Evolutionary conservation across 83 land plant genomes (phyloP).

Genomic region (Thuja plicata): DNA sequence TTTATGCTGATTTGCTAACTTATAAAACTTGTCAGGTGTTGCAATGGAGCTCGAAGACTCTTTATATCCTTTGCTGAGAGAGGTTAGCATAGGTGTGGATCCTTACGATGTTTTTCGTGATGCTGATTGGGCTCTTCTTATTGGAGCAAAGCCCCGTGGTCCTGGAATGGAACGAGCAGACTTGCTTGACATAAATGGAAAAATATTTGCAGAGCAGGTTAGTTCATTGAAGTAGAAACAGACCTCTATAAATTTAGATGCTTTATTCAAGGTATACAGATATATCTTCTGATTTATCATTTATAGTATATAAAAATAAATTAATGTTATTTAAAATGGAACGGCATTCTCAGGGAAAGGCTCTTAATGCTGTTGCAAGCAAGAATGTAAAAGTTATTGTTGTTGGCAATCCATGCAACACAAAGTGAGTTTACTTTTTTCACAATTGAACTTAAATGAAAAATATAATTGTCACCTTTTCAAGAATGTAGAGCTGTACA

Average conservation of each 20-base stretch:
- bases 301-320: not conserved
- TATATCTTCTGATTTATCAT: not conserved
- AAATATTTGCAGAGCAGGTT: constrained; percentile 96
- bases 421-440: constrained; percentile 62
- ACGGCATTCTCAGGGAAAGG: constrained; percentile 63
- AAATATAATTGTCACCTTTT: not conserved
- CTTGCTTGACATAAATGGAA: constrained; percentile 89
- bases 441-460: not conserved
- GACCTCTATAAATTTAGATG: not conserved
- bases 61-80: constrained; percentile 88
- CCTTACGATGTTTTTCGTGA: constrained; percentile 90
- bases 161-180: constrained; percentile 98
- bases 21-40: constrained; percentile 59
- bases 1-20: not conserved
- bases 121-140: constrained; percentile 96
- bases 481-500: not conserved
- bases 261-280: constrained; percentile 3
- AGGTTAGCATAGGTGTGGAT: constrained; percentile 85
- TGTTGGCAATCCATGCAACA: constrained; percentile 98
- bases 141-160: constrained; percentile 99
- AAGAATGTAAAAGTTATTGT: constrained; percentile 91
- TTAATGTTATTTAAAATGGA: constrained; percentile 9
- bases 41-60: constrained; percentile 99
- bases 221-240: not conserved
- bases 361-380: constrained; percentile 89